Evolutionary conservation across 306 rosid species (phyloP), one percentile per base, ranked within the genome.

Genomic region (Casuarina cunninghamiana): DNA sequence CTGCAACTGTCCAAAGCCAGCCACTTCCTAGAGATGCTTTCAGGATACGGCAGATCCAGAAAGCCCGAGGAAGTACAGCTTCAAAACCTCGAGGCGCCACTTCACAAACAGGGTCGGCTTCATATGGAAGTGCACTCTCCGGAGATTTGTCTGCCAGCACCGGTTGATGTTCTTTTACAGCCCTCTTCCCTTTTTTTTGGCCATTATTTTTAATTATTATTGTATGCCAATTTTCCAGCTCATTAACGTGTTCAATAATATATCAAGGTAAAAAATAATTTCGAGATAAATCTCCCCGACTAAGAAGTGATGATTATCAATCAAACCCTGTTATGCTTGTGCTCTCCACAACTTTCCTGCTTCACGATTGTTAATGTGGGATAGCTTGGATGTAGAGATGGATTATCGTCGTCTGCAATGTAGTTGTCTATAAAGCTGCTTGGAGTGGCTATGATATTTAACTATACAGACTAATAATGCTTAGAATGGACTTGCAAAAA

Each of bases 111-210:
- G 97, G 98, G 81, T 95, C 98, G 4, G 93, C 82, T 48, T 95
- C 97, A 2, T 89, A 95, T 75, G 98, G 98, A 87, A 95, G 98
- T 83, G 96, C 91, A 46, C 71, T 91, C 67, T 95, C 98, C 37
- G 97, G 98, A 11, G 97, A 95, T 77, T 77, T 92, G 19, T 95
- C 97, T n/a, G 97, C 97, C 66, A 92, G 93, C 89, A 92, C 93
- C 10, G 84, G 98, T 74, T 92, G 84, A 86, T 72, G 55, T 75
- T 57, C 12, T 16, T 16, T 61, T 53, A 9, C 79, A 2, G 48
- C 32, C 8, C 10, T n/a, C 16, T 17, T 9, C 16, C 46, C 48
- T 6, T 15, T 39, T 8, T 13, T 5, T 13, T 39, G 32, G 32
- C 32, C 32, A 0, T 26, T 26, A 26, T 42, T 16, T 45, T 7